phyloP scores from a whole-genome alignment of 1,284 basidiomycete genomes.

The Sporisorium exsertum region DNA sequence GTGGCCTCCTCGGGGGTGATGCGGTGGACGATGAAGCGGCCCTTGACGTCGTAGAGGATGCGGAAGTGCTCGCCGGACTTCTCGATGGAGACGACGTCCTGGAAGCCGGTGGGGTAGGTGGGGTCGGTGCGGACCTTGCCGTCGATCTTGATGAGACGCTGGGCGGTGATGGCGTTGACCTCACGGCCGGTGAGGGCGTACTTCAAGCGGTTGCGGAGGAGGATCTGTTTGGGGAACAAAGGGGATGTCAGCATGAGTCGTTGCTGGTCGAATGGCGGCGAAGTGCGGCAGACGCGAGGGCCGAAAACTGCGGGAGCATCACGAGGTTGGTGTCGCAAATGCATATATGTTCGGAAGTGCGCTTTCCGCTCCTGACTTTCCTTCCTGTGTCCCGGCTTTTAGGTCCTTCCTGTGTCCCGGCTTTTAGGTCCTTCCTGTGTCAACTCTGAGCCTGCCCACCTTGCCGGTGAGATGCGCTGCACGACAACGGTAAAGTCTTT shows the following conservation, averaged over 20 bases:
- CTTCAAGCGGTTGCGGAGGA: constrained; percentile 99
- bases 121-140: constrained; percentile 98
- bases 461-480: neutral
- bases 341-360: no score
- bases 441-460: no score
- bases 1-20: constrained; percentile 97
- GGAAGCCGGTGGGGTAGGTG: constrained; percentile 96
- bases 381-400: neutral
- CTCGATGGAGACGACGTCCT: constrained; percentile 97
- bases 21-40: constrained; percentile 99
- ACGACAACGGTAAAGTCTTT: neutral
- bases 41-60: constrained; percentile 97
- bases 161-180: constrained; percentile 92
- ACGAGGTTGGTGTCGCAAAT: neutral
- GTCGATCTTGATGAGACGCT: constrained; percentile 98
- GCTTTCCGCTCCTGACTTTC: neutral
- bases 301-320: constrained; percentile 1
- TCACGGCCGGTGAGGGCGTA: constrained; percentile 97
- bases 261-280: neutral
- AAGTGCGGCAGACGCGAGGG: neutral
- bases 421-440: no score
- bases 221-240: constrained; percentile 73
- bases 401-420: neutral
- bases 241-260: constrained; percentile 7
- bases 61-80: constrained; percentile 99